Conservation (phyloP, 2,329 filamentous ascomycete species). For the Xylariaceae sp. region DNA sequence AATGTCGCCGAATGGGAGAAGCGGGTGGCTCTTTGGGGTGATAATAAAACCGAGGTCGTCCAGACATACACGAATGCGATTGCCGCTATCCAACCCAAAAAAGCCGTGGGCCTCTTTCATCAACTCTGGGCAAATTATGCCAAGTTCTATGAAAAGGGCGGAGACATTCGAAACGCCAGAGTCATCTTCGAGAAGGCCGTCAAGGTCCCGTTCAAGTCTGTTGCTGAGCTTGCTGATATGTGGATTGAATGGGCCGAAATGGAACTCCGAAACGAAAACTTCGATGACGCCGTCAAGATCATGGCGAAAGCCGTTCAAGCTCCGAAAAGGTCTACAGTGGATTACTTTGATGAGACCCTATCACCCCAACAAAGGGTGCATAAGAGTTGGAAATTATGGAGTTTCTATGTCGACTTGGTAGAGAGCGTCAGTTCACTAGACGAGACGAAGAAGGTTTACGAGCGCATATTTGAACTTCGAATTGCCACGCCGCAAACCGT, state of each 20-base stretch:
- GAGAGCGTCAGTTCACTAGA: constrained; percentile 89
- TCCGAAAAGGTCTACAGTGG: constrained; percentile 96
- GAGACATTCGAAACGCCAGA: constrained; percentile 76
- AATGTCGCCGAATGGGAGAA: constrained; percentile 98
- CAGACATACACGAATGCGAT: constrained; percentile 95
- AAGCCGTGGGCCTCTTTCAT: constrained; percentile 87
- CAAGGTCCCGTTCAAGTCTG: constrained; percentile 95
- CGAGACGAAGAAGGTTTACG: constrained; percentile 90
- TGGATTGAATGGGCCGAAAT: constrained; percentile 99
- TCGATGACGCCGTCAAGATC: constrained; percentile 87
- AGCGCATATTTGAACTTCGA: constrained; percentile 94
- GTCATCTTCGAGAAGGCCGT: constrained; percentile 97
- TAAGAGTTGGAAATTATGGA: constrained; percentile 99
- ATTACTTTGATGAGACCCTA: constrained; percentile 94
- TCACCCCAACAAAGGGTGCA: constrained; percentile 94
- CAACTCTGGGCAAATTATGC: constrained; percentile 96
- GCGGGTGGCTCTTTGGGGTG: constrained; percentile 88
- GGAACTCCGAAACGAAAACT: constrained; percentile 93
- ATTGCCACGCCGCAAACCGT: constrained; percentile 98
- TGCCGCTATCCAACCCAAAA: constrained; percentile 86
- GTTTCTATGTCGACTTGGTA: constrained; percentile 96
- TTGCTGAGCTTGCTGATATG: constrained; percentile 94
- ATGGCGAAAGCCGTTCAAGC: constrained; percentile 97
- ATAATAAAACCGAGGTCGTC: constrained; percentile 85
- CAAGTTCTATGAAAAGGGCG: constrained; percentile 89